These are phyloP conservation scores for Fusarium oligoseptatum DNA, from an alignment of 2,329 filamentous ascomycete genomes.

Conservation along the genomic window DNA sequence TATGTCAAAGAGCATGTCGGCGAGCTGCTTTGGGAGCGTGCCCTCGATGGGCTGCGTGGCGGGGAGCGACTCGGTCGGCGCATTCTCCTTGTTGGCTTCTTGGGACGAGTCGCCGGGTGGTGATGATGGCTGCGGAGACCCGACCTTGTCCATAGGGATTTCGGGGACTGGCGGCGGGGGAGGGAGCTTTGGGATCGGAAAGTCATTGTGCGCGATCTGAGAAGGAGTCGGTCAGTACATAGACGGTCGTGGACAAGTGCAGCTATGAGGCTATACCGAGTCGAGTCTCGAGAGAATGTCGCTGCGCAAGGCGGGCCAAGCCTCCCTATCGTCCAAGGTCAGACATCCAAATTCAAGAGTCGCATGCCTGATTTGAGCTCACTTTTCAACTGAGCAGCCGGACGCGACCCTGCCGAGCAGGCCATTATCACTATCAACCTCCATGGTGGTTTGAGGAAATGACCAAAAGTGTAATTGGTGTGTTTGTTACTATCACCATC, in stretches of 20 bases:
- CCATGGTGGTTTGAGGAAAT: slow-evolving; percentile 57
- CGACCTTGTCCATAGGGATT: slow-evolving; percentile 58
- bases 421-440: slow-evolving; percentile 67
- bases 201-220: slow-evolving; percentile 65
- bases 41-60: slow-evolving; percentile 52
- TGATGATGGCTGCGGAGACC: slow-evolving; percentile 60
- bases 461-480: slow-evolving; percentile 2
- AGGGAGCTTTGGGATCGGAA: slow-evolving; percentile 76
- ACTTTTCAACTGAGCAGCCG: slow-evolving; percentile 69
- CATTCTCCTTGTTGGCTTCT: slow-evolving; percentile 78
- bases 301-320: slow-evolving; percentile 77
- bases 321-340: slow-evolving; percentile 63
- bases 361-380: slow-evolving; percentile 46
- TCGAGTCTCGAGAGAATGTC: slow-evolving; percentile 77
- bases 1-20: slow-evolving; percentile 72
- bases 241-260: background rate
- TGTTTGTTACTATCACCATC: slow-evolving; percentile 1
- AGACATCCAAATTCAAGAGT: slow-evolving; percentile 36
- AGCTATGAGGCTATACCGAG: slow-evolving; percentile 56
- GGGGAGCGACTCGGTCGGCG: slow-evolving; percentile 58
- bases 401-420: slow-evolving; percentile 62
- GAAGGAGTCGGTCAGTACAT: slow-evolving; percentile 10
- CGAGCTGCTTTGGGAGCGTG: slow-evolving; percentile 73
- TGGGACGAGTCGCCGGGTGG: slow-evolving; percentile 61
- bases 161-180: slow-evolving; percentile 57